Evolutionary conservation across 805 yeast genomes (phyloP).

Genomic region (Kluyveromyces nonfermentans): DNA sequence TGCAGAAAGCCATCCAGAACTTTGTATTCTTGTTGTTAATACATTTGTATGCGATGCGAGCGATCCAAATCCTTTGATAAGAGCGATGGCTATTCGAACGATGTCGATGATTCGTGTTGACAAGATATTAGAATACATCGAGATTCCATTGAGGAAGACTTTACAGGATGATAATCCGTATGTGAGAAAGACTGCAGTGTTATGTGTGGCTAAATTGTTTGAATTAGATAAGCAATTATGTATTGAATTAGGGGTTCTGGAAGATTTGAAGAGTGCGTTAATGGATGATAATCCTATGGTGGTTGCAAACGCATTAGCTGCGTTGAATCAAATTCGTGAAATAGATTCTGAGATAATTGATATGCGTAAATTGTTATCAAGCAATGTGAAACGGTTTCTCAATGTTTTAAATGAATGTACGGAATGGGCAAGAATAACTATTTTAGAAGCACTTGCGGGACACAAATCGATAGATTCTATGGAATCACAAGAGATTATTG

Average conservation of each 20-base stretch:
- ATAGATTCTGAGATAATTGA: slow-evolving; percentile 46
- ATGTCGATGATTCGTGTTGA: slow-evolving; percentile 98
- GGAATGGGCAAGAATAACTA: slow-evolving; percentile 96
- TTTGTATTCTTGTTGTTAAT: slow-evolving; percentile 91
- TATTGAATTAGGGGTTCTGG: slow-evolving; percentile 78
- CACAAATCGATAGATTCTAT: slow-evolving; percentile 45
- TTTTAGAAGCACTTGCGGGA: slow-evolving; percentile 70
- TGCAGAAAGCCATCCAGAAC: slow-evolving; percentile 92
- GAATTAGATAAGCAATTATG: slow-evolving; percentile 77
- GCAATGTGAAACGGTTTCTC: slow-evolving; percentile 51
- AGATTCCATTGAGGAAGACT: slow-evolving; percentile 77
- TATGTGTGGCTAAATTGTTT: slow-evolving; percentile 91
- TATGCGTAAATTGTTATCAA: slow-evolving; percentile 29
- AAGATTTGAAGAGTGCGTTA: slow-evolving; percentile 53
- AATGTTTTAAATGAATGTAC: slow-evolving; percentile 92
- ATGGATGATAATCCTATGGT: slow-evolving; percentile 95
- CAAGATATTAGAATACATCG: slow-evolving; percentile 91
- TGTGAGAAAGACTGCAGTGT: slow-evolving; percentile 95
- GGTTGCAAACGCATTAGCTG: slow-evolving; percentile 85
- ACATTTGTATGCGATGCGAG: slow-evolving; percentile 92
- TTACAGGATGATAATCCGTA: slow-evolving; percentile 90
- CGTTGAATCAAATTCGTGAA: slow-evolving; percentile 75
- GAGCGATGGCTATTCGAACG: slow-evolving; percentile 94
- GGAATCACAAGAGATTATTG: slow-evolving; percentile 80
- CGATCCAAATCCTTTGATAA: slow-evolving; percentile 91